Base-by-base conservation (phyloP, 768 basidiomycete species). In the Myochromella boudieri region DNA sequence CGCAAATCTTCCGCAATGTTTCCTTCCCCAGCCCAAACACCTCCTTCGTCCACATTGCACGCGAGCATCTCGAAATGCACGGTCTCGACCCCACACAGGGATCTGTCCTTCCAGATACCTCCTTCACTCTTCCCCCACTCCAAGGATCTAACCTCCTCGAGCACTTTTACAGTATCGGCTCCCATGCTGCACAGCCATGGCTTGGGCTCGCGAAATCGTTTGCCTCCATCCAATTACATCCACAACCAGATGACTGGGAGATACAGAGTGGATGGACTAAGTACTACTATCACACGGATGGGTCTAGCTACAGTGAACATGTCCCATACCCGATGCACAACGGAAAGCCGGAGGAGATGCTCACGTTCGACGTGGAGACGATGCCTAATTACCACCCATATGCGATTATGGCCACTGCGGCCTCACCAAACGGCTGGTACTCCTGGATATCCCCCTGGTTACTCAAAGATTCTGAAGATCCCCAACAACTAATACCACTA, bases 371-470 rank as follows among this genome's bases (percentile, higher is more conserved):
- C 62, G 90, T 98, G 44, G 95, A 99, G 68, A 93, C 91, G 0
- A 78, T 98, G 76, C 90, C 90, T 1, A 80, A 81, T 21, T 81
- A 90, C 60, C 80, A 88, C 39, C 84, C 84, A 1, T 92, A 82
- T 60, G 80, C 95, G 10, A 71, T 97, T 60, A 86, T 98, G 74
- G 95, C 97, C 1, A 86, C 84, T 49, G 95, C 95, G 3, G 89
- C 81, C 1, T 85, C 92, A 4, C 73, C 77, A 18, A 82, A 82
- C 39, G 86, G 83, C 1, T 98, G 97, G 95, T 99, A 98, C 60
- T 81, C 81, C 3, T 99, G 97, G 95, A 81, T 97, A 51, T 94
- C 91, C 0, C 97, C 97, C 0, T 95, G 93, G 93, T 66, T 97
- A 8, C 74, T 94, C 3, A 80, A 78, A 11, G 72, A 84, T 40